Conservation (phyloP, 78 protist species). For the Capsaspora owczarzaki region DNA sequence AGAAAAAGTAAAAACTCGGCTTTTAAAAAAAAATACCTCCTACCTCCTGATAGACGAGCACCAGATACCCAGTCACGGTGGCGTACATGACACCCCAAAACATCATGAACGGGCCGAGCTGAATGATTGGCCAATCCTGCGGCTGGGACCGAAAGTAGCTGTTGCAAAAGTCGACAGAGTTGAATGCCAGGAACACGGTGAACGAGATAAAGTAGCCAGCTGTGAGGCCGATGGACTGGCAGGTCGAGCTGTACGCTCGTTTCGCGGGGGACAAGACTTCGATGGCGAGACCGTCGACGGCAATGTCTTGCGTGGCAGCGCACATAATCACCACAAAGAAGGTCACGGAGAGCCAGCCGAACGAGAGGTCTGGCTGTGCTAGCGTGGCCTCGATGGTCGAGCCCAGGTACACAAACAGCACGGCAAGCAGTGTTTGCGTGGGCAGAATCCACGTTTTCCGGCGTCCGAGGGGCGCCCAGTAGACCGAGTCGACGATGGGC, state of each 20-base stretch:
- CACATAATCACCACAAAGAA: slow-evolving; percentile 8
- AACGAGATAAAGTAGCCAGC: slow-evolving; percentile 60
- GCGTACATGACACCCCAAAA: slow-evolving; percentile 44
- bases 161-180: slow-evolving; percentile 48
- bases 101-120: slow-evolving; percentile 3
- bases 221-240: slow-evolving; percentile 60
- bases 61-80: slow-evolving; percentile 23
- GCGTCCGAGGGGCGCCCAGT: slow-evolving; percentile 40
- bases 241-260: slow-evolving; percentile 53
- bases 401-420: slow-evolving; percentile 13
- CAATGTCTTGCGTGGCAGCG: slow-evolving; percentile 67
- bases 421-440: slow-evolving; percentile 40
- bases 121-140: background rate
- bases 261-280: slow-evolving; percentile 38
- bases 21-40: slow-evolving; percentile 15
- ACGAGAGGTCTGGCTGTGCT: background rate
- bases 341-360: background rate
- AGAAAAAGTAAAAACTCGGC: slow-evolving; percentile 16
- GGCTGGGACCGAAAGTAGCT: slow-evolving; percentile 27
- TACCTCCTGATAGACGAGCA: slow-evolving; percentile 30
- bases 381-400: slow-evolving; percentile 1
- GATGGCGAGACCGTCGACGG: slow-evolving; percentile 84
- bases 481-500: slow-evolving; percentile 65
- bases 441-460: slow-evolving; percentile 83
- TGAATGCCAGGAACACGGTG: slow-evolving; percentile 56